phyloP scores from a whole-genome alignment of 2,329 filamentous ascomycete genomes.

The Fusarium udum region DNA sequence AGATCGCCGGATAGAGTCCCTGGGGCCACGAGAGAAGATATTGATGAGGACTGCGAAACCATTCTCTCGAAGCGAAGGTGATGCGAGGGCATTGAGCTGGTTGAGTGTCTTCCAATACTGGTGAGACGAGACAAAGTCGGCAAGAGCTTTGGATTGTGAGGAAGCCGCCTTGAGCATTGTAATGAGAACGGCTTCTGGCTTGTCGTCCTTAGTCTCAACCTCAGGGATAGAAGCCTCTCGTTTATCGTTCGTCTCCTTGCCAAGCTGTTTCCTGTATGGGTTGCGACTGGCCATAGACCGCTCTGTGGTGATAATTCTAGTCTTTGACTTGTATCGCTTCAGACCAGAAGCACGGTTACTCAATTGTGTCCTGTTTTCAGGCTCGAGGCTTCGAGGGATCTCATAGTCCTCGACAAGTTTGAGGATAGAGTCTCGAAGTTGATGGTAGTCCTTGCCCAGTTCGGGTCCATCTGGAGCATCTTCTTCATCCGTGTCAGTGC shows the following conservation, averaged over 20 bases:
- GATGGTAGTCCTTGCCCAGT: constrained; percentile 81
- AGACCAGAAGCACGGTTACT: constrained; percentile 74
- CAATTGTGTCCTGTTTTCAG: constrained; percentile 69
- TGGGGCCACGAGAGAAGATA: constrained; percentile 76
- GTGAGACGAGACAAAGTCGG: constrained; percentile 85
- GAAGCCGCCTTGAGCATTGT: constrained; percentile 81
- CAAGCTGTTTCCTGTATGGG: constrained; percentile 59
- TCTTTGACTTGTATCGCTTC: constrained; percentile 69
- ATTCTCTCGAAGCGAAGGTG: constrained; percentile 69
- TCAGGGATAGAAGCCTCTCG: constrained; percentile 12
- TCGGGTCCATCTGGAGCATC: constrained; percentile 69
- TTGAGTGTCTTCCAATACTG: constrained; percentile 86
- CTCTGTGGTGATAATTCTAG: constrained; percentile 63
- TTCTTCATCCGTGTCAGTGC: constrained; percentile 68
- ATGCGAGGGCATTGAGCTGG: constrained; percentile 72
- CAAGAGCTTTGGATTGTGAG: constrained; percentile 78
- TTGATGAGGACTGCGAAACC: constrained; percentile 77
- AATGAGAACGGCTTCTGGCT: constrained; percentile 67
- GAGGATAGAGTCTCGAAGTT: constrained; percentile 80
- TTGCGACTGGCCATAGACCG: constrained; percentile 66
- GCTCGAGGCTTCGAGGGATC: constrained; percentile 73
- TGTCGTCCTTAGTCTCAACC: constrained; percentile 43
- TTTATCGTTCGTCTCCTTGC: constrained; percentile 18
- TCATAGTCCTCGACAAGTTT: constrained; percentile 86
- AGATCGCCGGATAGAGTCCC: constrained; percentile 74